These are phyloP conservation scores for Gossypium arboreum DNA, from an alignment of 345 rosid genomes.

Conservation along the genomic window DNA sequence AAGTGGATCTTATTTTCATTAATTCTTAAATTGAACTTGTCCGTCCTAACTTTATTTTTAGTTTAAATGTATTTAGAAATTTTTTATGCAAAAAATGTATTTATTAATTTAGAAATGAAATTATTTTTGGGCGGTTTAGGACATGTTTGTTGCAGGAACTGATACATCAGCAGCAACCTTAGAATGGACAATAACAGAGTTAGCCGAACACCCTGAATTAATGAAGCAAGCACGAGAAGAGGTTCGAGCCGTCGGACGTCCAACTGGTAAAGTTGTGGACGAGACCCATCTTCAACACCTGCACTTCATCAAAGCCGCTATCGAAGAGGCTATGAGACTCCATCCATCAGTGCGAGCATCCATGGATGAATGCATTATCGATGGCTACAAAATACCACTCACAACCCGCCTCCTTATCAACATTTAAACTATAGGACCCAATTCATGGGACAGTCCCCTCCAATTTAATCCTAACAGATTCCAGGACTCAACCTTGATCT, in stretches of 20 bases:
- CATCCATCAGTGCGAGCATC: conserved; percentile 31
- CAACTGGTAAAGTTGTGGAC: not conserved
- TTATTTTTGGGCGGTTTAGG: conserved; percentile 12
- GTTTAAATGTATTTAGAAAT: not conserved
- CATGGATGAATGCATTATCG: conserved; percentile 30
- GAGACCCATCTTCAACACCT: not conserved
- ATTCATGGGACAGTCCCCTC: conserved; percentile 14
- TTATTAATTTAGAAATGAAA: not conserved
- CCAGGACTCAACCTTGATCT: conserved; percentile 8
- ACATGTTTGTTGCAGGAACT: conserved; percentile 42
- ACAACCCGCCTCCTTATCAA: conserved; percentile 24
- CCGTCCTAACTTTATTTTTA: not conserved
- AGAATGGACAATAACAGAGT: conserved; percentile 41
- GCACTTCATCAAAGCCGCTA: not conserved
- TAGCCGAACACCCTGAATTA: conserved; percentile 29
- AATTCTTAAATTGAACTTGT: no score
- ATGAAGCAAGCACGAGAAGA: conserved; percentile 31
- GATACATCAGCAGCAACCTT: conserved; percentile 32
- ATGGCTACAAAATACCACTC: conserved; percentile 35
- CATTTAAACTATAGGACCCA: conserved; percentile 1
- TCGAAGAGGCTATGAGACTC: not conserved
- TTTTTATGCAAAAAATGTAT: not conserved
- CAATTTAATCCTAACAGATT: conserved; percentile 20
- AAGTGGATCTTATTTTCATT: not conserved
- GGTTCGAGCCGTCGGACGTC: conserved; percentile 20